Conservation (phyloP, 2,329 filamentous ascomycete species). For the Aspergillus piperis region DNA sequence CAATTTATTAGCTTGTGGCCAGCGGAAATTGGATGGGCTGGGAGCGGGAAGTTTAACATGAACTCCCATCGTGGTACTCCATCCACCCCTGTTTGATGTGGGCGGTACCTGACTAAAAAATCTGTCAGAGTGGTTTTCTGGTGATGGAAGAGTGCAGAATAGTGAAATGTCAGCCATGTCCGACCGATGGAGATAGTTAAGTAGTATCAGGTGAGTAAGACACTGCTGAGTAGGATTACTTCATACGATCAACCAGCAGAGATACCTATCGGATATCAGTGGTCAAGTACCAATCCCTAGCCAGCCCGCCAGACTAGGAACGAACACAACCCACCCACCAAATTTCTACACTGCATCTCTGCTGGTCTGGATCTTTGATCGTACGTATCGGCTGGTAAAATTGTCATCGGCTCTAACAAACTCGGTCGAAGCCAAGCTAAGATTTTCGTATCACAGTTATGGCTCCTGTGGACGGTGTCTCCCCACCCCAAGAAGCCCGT, state of each 20-base stretch:
- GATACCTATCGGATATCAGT: background rate
- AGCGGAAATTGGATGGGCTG: background rate
- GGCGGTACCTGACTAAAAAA: background rate
- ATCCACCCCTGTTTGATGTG: background rate
- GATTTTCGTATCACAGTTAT: slow-evolving; percentile 1
- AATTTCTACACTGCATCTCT: background rate
- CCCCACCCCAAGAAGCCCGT: background rate
- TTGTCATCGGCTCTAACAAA: background rate
- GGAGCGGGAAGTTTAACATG: slow-evolving; percentile 6
- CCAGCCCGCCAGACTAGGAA: background rate
- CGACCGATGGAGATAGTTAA: background rate
- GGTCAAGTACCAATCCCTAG: background rate
- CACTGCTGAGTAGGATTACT: background rate
- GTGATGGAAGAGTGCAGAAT: background rate
- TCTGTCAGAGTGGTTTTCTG: background rate
- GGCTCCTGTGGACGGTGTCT: background rate
- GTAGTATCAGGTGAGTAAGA: background rate
- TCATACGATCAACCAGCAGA: background rate
- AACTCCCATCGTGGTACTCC: slow-evolving; percentile 1
- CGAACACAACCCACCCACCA: background rate
- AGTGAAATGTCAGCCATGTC: background rate
- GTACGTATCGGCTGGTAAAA: slow-evolving; percentile 6
- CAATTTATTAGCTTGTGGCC: background rate
- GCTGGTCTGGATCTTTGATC: background rate
- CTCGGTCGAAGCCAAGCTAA: background rate